Evolutionary conservation across 768 basidiomycete species (phyloP), one percentile per base, ranked within the genome.

Genomic region (Clitopilus hobsonii): DNA sequence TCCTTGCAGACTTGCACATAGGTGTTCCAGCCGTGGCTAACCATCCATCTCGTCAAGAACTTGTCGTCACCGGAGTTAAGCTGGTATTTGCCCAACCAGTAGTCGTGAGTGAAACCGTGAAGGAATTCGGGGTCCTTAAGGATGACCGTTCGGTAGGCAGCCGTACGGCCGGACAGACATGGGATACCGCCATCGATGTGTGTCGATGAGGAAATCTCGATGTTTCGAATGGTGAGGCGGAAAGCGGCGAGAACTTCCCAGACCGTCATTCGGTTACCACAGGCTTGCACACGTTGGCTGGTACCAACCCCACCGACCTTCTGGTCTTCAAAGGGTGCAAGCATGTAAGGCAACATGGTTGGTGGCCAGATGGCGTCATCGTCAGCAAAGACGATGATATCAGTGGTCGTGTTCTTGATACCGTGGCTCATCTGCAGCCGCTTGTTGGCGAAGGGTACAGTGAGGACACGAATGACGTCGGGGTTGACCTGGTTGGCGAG

Each of bases 331-430:
- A 96, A 95, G 66, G 91, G 94, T 10, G 93, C 92, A 41, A 96
- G 82, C 54, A 89, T 83, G 69, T 87, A 90, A 0, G 91, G 90
- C n/a, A 96, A 74, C 56, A 97, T 81, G 3, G 90, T 94, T 0
- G 91, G 85, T 0, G 93, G 93, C 94, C 94, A 97, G 64, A 97
- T 94, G 38, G 94, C 93, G 68, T 97, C 93, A 64, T 97, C 94
- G 65, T 95, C 94, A 6, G 92, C 92, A 63, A 96, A 96, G 24
- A 95, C 88, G 68, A 94, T 92, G 71, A 96, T 94, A 66, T 94
- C 93, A 4, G 94, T 94, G 0, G 88, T 86, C 22, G 89, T 88
- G 67, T 92, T 87, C 69, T 87, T 87, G 69, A 96, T 95, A 7
- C 93, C 94, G 61, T 95, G 91, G 59, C 84, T 80, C 94, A 96